phyloP scores from a whole-genome alignment of 345 rosid genomes.

The Raphanus raphanistrum region DNA sequence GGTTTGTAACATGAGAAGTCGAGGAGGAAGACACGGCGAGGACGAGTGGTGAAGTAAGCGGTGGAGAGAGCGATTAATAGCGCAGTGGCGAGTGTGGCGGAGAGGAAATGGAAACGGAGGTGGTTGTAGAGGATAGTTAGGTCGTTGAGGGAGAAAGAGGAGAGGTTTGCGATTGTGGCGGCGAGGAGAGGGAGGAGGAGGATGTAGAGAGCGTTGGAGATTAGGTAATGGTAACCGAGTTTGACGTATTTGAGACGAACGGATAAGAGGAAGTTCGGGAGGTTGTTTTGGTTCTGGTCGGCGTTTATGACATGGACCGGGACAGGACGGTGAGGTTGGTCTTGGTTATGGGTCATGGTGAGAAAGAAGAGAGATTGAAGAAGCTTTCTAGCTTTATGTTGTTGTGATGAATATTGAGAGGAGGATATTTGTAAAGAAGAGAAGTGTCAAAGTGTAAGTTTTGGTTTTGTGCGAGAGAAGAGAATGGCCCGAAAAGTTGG shows the following conservation, averaged over 20 bases:
- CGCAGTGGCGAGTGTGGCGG: slow-evolving; percentile 50
- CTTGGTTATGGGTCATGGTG: slow-evolving; percentile 20
- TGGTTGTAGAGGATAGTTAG: slow-evolving; percentile 52
- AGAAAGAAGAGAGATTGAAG: neutral
- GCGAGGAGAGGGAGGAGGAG: slow-evolving; percentile 52
- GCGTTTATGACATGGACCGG: slow-evolving; percentile 47
- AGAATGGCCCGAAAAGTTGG: slow-evolving; percentile 28
- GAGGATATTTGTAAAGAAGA: slow-evolving; percentile 24
- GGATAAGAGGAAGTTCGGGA: slow-evolving; percentile 77
- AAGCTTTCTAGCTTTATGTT: neutral
- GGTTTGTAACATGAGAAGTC: slow-evolving; percentile 87
- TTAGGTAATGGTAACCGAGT: slow-evolving; percentile 76
- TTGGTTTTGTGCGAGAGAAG: slow-evolving; percentile 3
- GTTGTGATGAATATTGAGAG: slow-evolving; percentile 14
- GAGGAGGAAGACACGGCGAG: slow-evolving; percentile 66
- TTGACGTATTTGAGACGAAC: slow-evolving; percentile 77
- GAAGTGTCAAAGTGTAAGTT: slow-evolving; percentile 28
- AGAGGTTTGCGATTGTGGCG: slow-evolving; percentile 53
- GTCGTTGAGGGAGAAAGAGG: slow-evolving; percentile 51
- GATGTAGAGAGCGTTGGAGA: slow-evolving; percentile 76
- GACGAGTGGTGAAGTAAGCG: slow-evolving; percentile 71
- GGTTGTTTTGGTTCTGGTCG: slow-evolving; percentile 40
- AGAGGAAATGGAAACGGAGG: slow-evolving; percentile 56
- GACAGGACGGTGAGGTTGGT: slow-evolving; percentile 16
- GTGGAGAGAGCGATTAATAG: slow-evolving; percentile 58